phyloP scores from a whole-genome alignment of 148 eudicot species.

The Diospyros lotus region DNA sequence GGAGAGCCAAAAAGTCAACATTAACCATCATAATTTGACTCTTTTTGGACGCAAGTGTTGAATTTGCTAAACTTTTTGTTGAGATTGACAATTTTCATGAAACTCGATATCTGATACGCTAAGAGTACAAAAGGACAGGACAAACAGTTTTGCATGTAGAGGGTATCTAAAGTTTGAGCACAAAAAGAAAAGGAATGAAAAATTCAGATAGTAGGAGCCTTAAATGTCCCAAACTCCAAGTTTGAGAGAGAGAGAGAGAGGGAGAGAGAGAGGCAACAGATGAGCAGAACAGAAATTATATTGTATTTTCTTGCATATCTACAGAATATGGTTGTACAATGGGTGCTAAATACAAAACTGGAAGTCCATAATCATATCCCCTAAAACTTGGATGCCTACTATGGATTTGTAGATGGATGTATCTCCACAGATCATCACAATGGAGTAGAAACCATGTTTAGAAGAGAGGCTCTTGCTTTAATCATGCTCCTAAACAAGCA shows the following conservation, averaged over 20 bases:
- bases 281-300: background rate
- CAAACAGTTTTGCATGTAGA: too few species aligned
- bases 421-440: background rate
- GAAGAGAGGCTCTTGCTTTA: slow-evolving; percentile 40
- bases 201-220: too few species aligned
- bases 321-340: slow-evolving; percentile 4
- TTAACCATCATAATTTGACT: too few species aligned
- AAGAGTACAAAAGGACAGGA: too few species aligned
- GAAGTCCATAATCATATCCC: slow-evolving; percentile 11
- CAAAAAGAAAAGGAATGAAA: too few species aligned
- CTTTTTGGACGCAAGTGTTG: too few species aligned
- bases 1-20: too few species aligned
- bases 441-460: slow-evolving; percentile 37
- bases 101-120: too few species aligned
- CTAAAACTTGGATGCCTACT: slow-evolving; percentile 16
- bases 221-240: too few species aligned
- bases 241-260: background rate
- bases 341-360: background rate
- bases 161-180: too few species aligned
- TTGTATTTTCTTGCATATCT: background rate
- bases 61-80: too few species aligned
- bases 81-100: too few species aligned
- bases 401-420: background rate
- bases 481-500: slow-evolving; percentile 44
- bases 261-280: background rate